Evolutionary conservation across 768 basidiomycete genomes (phyloP).

Genomic region (Rhodotorula sphaerocarpa): DNA sequence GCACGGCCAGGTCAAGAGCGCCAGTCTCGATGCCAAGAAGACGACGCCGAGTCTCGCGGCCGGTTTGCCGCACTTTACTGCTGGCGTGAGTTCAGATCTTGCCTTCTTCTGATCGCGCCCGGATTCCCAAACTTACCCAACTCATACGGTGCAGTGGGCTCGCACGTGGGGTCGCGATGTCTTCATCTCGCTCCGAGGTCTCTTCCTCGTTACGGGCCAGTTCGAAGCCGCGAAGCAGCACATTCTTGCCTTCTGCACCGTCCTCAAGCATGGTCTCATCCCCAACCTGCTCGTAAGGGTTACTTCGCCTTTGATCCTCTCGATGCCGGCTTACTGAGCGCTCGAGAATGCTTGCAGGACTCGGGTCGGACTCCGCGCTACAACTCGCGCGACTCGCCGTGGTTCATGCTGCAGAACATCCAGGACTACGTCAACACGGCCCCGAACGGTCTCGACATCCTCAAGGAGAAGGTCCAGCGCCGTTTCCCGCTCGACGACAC

Average conservation of each 20-base stretch:
- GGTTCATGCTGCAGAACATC: constrained; percentile 99
- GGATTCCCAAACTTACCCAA: constrained; percentile 1
- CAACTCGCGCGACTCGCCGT: constrained; percentile 94
- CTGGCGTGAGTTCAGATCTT: constrained; percentile 45
- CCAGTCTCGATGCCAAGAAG: constrained; percentile 63
- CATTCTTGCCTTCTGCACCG: constrained; percentile 76
- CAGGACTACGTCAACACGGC: constrained; percentile 81
- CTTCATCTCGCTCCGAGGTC: constrained; percentile 49
- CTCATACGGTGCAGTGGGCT: constrained; percentile 55
- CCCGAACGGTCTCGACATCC: constrained; percentile 71
- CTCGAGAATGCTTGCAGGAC: constrained; percentile 5
- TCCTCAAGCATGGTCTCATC: constrained; percentile 88
- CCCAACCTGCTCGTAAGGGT: constrained; percentile 92
- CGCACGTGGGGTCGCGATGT: constrained; percentile 83
- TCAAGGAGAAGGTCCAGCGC: constrained; percentile 74
- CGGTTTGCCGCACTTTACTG: constrained; percentile 85
- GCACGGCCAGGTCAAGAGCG: constrained; percentile 81
- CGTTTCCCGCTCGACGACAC: constrained; percentile 89
- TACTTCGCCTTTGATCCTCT: constrained; percentile 43
- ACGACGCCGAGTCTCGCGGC: constrained; percentile 78
- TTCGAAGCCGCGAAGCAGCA: constrained; percentile 75
- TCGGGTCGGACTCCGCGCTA: constrained; percentile 47
- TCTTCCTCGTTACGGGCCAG: constrained; percentile 88
- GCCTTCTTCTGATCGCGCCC: not conserved
- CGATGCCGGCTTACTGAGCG: not conserved